Base-by-base conservation (phyloP, 2,329 filamentous ascomycete genomes). In the Arthrobotrys entomopaga region DNA sequence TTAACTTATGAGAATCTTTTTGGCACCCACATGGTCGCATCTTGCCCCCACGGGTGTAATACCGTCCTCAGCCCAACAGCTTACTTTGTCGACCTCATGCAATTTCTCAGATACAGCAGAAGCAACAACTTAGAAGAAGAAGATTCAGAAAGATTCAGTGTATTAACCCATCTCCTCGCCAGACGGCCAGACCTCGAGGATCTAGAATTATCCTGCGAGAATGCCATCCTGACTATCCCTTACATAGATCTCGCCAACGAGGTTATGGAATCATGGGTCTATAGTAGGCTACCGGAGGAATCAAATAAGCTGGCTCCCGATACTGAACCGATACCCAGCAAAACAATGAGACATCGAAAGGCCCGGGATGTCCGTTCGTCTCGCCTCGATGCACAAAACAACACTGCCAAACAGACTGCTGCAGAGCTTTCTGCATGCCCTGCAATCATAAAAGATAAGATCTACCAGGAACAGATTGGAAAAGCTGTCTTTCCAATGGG, bases 211-310 rank as follows among this genome's bases (percentile, higher is more conserved):
- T 77, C 79, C 1, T 80, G 78, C 38, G 72, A 50, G 8, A 81
- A 81, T 61, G 77, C 78, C 6, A 78, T 80, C 22, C 77, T 75
- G 0, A 5, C 75, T 1, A 15, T 81, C 0, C 79, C 80, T 3
- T 80, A 80, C 54, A 77, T 81, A 15, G 79, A 80, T 53, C 73
- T 81, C 15, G 78, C 65, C 8, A 80, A 79, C 57, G 80, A 81
- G 65, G 70, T 79, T 6, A 75, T 81, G 75, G 79, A 81, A 66
- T 67, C 69, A 0, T 67, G 66, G 24, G 52, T 64, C 2, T 20
- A 2, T 10, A 43, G 40, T 43, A 43, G 40, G n/a, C n/a, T 43
- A 16, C 40, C 11, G 40, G 11, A 16, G 11, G 38, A 58, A 13
- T 5, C 2, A 11, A 16, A 58, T 3, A 7, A 20, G 46, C 22